A percentile compares a stretch with the other conserved stretches of the same genome.
Evolutionary conservation across 2,329 filamentous ascomycete genomes (phyloP).

Genomic region (Pseudogymnoascus pannorum): DNA sequence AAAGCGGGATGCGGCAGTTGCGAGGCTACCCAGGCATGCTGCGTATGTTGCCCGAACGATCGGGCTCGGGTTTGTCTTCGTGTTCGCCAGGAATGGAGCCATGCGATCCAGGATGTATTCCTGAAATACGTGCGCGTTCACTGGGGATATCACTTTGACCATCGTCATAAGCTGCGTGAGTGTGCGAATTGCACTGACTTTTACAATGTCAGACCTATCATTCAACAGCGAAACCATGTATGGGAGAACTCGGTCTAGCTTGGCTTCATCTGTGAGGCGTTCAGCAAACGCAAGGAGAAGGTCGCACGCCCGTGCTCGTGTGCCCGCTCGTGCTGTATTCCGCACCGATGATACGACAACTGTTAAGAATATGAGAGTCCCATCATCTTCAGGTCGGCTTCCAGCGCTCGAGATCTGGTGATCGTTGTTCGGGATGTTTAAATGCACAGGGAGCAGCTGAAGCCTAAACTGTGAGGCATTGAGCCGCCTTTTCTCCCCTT

Average conservation of each 20-base stretch:
- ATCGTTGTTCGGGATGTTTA: conserved; percentile 82
- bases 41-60: conserved; percentile 87
- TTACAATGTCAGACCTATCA: conserved; percentile 77
- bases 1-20: conserved; percentile 76
- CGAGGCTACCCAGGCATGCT: conserved; percentile 81
- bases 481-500: conserved; percentile 19
- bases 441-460: conserved; percentile 67
- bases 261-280: conserved; percentile 86
- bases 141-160: conserved; percentile 77
- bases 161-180: conserved; percentile 83
- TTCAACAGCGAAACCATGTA: conserved; percentile 78
- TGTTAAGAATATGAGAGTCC: conserved; percentile 85
- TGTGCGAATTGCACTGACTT: conserved; percentile 75
- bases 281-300: conserved; percentile 87
- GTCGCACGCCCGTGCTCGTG: conserved; percentile 82
- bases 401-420: conserved; percentile 56
- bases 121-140: conserved; percentile 62
- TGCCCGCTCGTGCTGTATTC: conserved; percentile 82
- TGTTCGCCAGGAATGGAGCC: conserved; percentile 49
- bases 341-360: conserved; percentile 82
- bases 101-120: conserved; percentile 62
- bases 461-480: conserved; percentile 42
- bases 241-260: conserved; percentile 85
- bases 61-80: conserved; percentile 50
- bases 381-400: conserved; percentile 67